A percentile compares a stretch with the other conserved stretches of the same genome.
phyloP scores from a whole-genome alignment of 257 asterid species.

The Solanum etuberosum region DNA sequence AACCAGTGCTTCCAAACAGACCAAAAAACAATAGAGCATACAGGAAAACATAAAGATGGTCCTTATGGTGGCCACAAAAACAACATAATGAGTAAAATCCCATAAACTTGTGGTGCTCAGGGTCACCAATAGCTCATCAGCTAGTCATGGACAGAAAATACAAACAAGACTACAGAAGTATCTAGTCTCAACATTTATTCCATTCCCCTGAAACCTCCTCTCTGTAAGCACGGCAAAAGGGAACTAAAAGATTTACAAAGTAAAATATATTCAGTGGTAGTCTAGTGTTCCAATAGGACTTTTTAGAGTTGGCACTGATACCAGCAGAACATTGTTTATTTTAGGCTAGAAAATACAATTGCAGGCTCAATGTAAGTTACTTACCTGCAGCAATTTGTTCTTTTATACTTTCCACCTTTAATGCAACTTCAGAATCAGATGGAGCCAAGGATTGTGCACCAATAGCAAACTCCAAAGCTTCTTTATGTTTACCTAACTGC shows the following conservation, averaged over 20 bases:
- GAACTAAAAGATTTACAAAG: not conserved
- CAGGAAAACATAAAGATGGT: not conserved
- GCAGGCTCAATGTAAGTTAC: constrained; percentile 3
- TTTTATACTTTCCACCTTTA: constrained; percentile 57
- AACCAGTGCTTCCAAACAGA: not conserved
- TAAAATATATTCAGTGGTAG: not conserved
- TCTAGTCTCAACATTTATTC: not conserved
- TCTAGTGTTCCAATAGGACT: not conserved
- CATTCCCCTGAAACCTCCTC: not conserved
- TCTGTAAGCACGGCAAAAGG: not conserved
- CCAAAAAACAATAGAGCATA: not conserved
- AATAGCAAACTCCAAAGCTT: constrained; percentile 72
- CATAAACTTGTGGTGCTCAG: not conserved
- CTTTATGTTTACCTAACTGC: constrained; percentile 75
- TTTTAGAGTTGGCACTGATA: not conserved
- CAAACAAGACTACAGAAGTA: not conserved
- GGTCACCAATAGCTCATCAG: not conserved
- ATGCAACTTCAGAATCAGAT: constrained; percentile 46
- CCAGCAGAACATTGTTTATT: not conserved
- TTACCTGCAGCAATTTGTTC: constrained; percentile 61
- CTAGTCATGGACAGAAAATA: not conserved
- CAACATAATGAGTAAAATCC: not conserved
- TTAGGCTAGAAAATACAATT: not conserved
- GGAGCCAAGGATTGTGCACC: constrained; percentile 66
- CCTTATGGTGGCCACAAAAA: not conserved